Evolutionary conservation across 2,329 filamentous ascomycete species (phyloP), one percentile per base, ranked within the genome.

Genomic region (Arthrinium puccinioides): DNA sequence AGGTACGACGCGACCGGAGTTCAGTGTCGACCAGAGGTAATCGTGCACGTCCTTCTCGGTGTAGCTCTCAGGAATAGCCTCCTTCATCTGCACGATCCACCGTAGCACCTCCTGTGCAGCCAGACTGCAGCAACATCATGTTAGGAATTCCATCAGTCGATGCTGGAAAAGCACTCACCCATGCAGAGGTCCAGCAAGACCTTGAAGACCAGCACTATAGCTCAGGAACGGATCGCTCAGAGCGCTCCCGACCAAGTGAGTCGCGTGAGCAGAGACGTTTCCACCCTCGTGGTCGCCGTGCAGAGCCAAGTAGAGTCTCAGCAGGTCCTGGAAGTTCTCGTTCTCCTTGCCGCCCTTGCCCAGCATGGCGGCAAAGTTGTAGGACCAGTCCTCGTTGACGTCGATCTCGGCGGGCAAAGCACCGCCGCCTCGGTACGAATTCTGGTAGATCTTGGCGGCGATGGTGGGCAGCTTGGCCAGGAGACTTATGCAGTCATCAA

Each of bases 211-310:
- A 40, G 92, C 92, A 50, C 86, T 92, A 72, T 97, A 97, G 55
- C 87, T 92, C 46, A 98, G 76, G 76, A 92, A 97, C 5, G 90
- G 87, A 54, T 97, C 92, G 54, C 85, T 92, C 39, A 98, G 79
- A 15, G 92, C 92, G 51, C 86, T 94, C 36, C 92, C 92, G 39
- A 98, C 92, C 26, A 98, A 72, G 62, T 98, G 92, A 7, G 92
- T 97, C 9, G 92, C 69, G 60, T 98, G 92, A 1, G 92, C 92
- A 26, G 89, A 96, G 45, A 98, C 92, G 53, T 98, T 98, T 41
- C 92, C 92, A 44, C 92, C 92, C 66, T 98, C 92, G 67, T 98
- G 92, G 64, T 98, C 92, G 45, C 92, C 92, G 64, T 98, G 92
- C 5, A 98, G 82, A 34, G 92, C 90, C 18, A 98, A 80, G 66